phyloP scores from a whole-genome alignment of 495 filamentous ascomycete genomes.

The Aspergillus homomorphus region DNA sequence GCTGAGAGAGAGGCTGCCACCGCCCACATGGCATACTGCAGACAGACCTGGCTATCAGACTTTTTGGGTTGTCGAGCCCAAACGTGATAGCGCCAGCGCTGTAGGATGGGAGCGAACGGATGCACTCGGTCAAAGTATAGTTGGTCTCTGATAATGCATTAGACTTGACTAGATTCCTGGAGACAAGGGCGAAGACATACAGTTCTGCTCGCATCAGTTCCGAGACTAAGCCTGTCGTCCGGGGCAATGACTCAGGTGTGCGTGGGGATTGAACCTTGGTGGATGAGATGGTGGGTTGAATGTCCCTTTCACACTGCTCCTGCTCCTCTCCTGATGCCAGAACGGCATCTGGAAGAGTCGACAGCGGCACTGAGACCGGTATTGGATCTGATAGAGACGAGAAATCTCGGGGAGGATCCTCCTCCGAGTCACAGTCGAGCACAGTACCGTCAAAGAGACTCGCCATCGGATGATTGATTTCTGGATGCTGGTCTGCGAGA shows the following conservation, averaged over 20 bases:
- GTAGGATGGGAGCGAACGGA: conserved; percentile 51
- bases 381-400: not conserved
- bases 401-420: conserved; percentile 15
- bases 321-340: not conserved
- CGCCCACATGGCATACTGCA: conserved; percentile 58
- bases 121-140: conserved; percentile 60
- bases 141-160: conserved; percentile 38
- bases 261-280: conserved; percentile 7
- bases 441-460: conserved; percentile 13
- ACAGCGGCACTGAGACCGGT: not conserved
- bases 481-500: conserved; percentile 22
- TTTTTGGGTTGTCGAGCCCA: conserved; percentile 30
- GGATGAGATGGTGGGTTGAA: conserved; percentile 3
- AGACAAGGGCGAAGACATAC: conserved; percentile 20
- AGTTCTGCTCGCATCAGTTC: conserved; percentile 42
- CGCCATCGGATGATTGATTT: conserved; percentile 19
- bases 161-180: not conserved
- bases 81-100: conserved; percentile 44
- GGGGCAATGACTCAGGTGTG: conserved; percentile 7
- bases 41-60: conserved; percentile 34
- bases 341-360: not conserved
- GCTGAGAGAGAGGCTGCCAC: conserved; percentile 50
- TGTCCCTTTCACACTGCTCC: not conserved
- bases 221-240: conserved; percentile 18
- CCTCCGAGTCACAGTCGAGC: conserved; percentile 20